Percentiles rank a stretch among this genome's conserved stretches.
Evolutionary conservation across 202 grass and related monocot genomes (phyloP).

Genomic region (Carex arenaria): DNA sequence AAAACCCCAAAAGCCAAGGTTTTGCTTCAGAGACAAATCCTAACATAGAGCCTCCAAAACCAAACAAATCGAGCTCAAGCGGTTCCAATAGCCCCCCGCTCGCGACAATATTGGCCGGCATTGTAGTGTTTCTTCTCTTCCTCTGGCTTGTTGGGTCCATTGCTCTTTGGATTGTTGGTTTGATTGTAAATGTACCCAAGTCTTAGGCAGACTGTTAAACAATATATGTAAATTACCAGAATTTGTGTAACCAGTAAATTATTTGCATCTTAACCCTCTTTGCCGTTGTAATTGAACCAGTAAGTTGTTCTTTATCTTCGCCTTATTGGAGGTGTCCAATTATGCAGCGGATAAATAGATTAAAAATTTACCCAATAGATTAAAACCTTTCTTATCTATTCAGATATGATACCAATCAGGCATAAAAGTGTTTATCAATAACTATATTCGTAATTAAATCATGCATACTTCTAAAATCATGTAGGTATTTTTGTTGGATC

Average conservation of each 20-base stretch:
- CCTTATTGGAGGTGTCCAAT: no score
- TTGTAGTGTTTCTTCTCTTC: constrained; percentile 59
- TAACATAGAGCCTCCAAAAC: constrained; percentile 8
- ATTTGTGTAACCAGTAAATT: neutral
- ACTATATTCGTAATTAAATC: no score
- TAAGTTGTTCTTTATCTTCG: neutral
- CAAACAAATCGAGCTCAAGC: constrained; percentile 14
- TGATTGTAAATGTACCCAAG: constrained; percentile 41
- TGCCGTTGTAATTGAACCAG: neutral
- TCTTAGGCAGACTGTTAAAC: constrained; percentile 27
- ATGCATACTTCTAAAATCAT: no score
- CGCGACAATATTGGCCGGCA: constrained; percentile 49
- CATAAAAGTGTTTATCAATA: no score
- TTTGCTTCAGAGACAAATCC: constrained; percentile 31
- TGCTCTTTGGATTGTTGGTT: constrained; percentile 48
- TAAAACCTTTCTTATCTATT: no score
- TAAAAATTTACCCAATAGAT: no score
- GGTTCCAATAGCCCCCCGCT: constrained; percentile 45
- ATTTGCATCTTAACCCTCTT: neutral
- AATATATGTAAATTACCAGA: constrained; percentile 37
- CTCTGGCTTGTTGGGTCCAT: constrained; percentile 49
- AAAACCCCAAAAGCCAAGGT: constrained; percentile 4
- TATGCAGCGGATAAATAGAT: no score
- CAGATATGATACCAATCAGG: no score
- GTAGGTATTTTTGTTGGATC: no score